Percentiles rank a stretch among this genome's conserved stretches.
These are phyloP conservation scores for Boletus reticulatus DNA, from an alignment of 768 basidiomycete species.

Conservation along the genomic window DNA sequence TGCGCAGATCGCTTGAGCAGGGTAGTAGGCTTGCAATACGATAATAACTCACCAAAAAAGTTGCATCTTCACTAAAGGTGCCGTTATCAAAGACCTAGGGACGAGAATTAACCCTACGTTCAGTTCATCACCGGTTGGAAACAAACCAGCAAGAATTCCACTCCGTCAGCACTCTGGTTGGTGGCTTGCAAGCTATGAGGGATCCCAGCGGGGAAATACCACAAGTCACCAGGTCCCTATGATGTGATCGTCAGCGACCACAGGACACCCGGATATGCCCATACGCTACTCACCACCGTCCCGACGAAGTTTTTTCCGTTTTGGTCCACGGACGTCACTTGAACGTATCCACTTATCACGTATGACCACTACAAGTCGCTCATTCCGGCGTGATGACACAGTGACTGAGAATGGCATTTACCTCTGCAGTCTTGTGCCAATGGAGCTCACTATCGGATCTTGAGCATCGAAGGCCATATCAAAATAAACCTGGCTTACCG, in stretches of 20 bases:
- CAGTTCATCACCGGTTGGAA: background rate
- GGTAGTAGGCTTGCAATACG: background rate
- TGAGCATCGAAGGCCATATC: background rate
- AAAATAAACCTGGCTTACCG: slow-evolving; percentile 18
- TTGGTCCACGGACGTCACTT: slow-evolving; percentile 45
- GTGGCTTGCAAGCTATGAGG: slow-evolving; percentile 56
- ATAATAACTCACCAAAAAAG: slow-evolving; percentile 36
- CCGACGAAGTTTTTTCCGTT: slow-evolving; percentile 47
- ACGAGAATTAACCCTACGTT: background rate
- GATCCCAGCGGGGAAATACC: slow-evolving; percentile 55
- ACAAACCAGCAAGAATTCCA: slow-evolving; percentile 47
- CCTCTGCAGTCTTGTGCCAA: slow-evolving; percentile 39
- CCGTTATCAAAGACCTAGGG: slow-evolving; percentile 32
- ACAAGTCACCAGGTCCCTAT: slow-evolving; percentile 42
- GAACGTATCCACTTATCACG: slow-evolving; percentile 42
- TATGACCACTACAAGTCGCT: slow-evolving; percentile 43
- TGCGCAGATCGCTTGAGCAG: background rate
- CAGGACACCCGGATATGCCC: background rate
- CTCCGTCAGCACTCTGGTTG: slow-evolving; percentile 38
- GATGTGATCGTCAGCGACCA: slow-evolving; percentile 16
- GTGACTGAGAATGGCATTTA: background rate
- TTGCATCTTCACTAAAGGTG: slow-evolving; percentile 51
- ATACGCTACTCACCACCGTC: slow-evolving; percentile 38
- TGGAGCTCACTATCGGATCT: slow-evolving; percentile 35
- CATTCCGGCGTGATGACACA: background rate